phyloP scores from a whole-genome alignment of 2,329 filamentous ascomycete species.

The Coniochaeta sp. region DNA sequence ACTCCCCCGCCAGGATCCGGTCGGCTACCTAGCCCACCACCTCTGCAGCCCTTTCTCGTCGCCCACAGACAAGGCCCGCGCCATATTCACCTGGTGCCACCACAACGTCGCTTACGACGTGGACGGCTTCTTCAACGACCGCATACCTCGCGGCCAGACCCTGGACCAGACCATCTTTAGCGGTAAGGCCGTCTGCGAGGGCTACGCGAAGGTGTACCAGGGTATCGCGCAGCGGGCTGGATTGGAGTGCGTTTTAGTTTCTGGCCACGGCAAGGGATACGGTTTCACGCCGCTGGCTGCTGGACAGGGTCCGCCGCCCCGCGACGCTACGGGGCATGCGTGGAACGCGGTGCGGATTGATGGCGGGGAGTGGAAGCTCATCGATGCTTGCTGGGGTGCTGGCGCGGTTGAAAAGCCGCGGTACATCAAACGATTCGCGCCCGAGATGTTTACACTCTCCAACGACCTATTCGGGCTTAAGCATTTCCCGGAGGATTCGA shows the following conservation, averaged over 20 bases:
- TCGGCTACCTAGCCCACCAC: slow-evolving; percentile 68
- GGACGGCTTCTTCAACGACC: slow-evolving; percentile 67
- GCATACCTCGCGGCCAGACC: slow-evolving; percentile 53
- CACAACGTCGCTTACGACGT: slow-evolving; percentile 87
- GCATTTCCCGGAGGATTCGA: slow-evolving; percentile 68
- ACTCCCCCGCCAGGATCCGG: slow-evolving; percentile 57
- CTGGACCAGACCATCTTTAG: slow-evolving; percentile 66
- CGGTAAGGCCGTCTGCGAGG: slow-evolving; percentile 84
- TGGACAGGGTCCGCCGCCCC: slow-evolving; percentile 59
- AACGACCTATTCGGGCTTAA: slow-evolving; percentile 77
- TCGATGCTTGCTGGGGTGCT: slow-evolving; percentile 92
- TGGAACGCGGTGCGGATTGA: slow-evolving; percentile 94
- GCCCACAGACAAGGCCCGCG: slow-evolving; percentile 81
- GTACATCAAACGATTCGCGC: slow-evolving; percentile 63
- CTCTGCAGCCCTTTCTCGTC: slow-evolving; percentile 76
- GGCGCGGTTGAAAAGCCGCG: slow-evolving; percentile 51
- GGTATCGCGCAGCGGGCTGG: slow-evolving; percentile 73
- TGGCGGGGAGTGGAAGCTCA: slow-evolving; percentile 78
- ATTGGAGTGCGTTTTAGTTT: slow-evolving; percentile 66
- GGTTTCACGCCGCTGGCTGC: slow-evolving; percentile 58
- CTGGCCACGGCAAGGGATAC: slow-evolving; percentile 81
- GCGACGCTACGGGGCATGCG: slow-evolving; percentile 62
- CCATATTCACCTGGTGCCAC: slow-evolving; percentile 92
- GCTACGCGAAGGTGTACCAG: slow-evolving; percentile 78
- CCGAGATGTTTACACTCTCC: slow-evolving; percentile 48